Base-by-base conservation (phyloP, 1,284 basidiomycete species). In the Austroboletus novae-zelandiae region DNA sequence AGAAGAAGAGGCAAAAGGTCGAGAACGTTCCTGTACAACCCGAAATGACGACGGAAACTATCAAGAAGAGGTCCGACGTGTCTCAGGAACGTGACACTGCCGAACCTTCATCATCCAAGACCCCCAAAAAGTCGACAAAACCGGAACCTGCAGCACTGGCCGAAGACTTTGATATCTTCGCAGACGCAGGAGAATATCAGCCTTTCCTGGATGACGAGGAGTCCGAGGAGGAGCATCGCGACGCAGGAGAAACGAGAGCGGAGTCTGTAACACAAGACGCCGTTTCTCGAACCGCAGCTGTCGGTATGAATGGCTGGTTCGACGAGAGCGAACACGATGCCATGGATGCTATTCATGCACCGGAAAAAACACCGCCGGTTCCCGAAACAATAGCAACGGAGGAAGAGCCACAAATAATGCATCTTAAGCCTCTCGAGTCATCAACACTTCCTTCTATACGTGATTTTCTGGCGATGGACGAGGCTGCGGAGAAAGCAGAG, bases 181-280 rank as follows among this genome's bases (percentile, higher is more conserved):
- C 83, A 1, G 93, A 77, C 45, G 91, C 81, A 1, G 92, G 87
- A 9, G 89, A 92, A 39, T 97, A 96, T 66, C 76, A 84, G 46
- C 91, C 87, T 2, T 61, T 89, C 14, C 78, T 79, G 43, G 63
- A 80, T 8, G 84, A 77, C 35, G 80, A 83, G 14, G 81, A 80
- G 18, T 73, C 72, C 23, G 71, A 73, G 27, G 71, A 64, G 40
- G 57, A 54, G 20, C 42, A 47, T 9, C 47, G 35, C 23, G 50
- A 43, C 27, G 42, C 15, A 13, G 51, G 43, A 25, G 48, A 30
- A 34, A 37, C 23, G 32, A 34, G 4, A 23, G 18, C 9, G 3
- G 20, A 5, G 7, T 43, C 46, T 47, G 40, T 17, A 20, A n/a
- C 18, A 11, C 45, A 46, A 42, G 51, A 36, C 4, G 14, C n/a